Conservation (phyloP, 192 early-diverging fungal species). For the Backusella liffmaniae region DNA sequence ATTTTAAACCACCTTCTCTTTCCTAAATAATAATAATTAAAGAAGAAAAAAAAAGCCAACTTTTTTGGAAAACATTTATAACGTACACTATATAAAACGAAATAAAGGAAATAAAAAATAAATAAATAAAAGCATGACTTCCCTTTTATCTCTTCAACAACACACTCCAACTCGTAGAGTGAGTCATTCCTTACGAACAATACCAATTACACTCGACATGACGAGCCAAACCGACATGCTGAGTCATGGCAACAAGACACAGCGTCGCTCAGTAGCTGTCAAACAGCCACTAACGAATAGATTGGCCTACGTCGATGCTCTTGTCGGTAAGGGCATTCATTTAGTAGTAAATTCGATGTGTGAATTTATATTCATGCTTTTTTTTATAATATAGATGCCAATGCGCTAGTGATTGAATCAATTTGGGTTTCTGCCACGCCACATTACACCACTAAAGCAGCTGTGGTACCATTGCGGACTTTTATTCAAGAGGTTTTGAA, state of each 20-base stretch:
- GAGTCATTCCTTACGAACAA: conserved; percentile 3
- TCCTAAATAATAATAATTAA: neutral
- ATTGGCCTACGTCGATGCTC: conserved; percentile 33
- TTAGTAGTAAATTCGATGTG: neutral
- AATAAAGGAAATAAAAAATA: neutral
- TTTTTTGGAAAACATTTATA: neutral
- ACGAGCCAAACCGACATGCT: neutral
- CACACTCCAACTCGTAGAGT: neutral
- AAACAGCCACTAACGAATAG: neutral
- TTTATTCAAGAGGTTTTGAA: conserved; percentile 74
- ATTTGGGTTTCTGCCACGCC: conserved; percentile 42
- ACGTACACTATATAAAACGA: neutral
- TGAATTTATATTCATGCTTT: neutral
- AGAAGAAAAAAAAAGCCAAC: neutral
- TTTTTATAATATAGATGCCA: conserved; percentile 46
- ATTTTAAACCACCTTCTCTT: neutral
- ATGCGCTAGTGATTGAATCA: conserved; percentile 53
- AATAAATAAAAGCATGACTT: neutral
- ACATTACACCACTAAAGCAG: conserved; percentile 36
- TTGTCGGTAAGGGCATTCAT: conserved; percentile 23
- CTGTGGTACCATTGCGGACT: conserved; percentile 50
- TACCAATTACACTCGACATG: neutral
- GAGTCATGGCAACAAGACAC: neutral
- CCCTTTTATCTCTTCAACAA: conserved; percentile 3
- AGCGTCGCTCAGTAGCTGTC: conserved; percentile 2